A percentile compares a stretch with the other conserved stretches of the same genome.
phyloP scores from a whole-genome alignment of 495 filamentous ascomycete species.

The Paragyromitra xinjiangensis region DNA sequence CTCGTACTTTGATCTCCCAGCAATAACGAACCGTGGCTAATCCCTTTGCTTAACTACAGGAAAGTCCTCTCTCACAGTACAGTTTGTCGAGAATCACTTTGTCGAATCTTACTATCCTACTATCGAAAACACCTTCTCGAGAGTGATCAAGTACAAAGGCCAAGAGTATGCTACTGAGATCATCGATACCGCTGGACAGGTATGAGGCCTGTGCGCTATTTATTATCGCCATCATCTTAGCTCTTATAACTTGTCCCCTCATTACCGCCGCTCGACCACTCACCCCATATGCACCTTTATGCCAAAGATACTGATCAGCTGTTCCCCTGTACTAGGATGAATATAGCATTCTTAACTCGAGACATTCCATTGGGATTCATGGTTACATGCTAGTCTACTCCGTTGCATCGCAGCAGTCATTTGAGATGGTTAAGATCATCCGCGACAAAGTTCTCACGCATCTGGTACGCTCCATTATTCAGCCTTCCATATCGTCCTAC shows the following conservation, averaged over 20 bases:
- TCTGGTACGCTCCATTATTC: constrained; percentile 68
- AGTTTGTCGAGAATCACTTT: constrained; percentile 97
- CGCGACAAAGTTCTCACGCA: constrained; percentile 98
- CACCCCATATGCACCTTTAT: not conserved
- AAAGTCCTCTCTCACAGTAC: constrained; percentile 97
- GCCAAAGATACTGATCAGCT: constrained; percentile 25
- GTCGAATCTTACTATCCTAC: constrained; percentile 99
- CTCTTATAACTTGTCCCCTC: constrained; percentile 34
- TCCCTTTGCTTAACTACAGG: constrained; percentile 64
- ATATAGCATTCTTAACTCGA: constrained; percentile 96
- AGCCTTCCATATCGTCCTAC: not conserved
- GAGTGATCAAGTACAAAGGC: constrained; percentile 86
- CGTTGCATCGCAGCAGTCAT: constrained; percentile 88
- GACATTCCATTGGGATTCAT: constrained; percentile 99
- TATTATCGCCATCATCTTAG: constrained; percentile 14
- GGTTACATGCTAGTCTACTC: constrained; percentile 99
- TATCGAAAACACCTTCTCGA: constrained; percentile 98
- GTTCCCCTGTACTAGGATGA: constrained; percentile 74
- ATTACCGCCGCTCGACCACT: not conserved
- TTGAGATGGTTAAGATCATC: constrained; percentile 95
- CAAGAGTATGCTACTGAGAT: constrained; percentile 97
- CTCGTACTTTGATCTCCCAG: constrained; percentile 3
- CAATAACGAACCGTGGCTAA: constrained; percentile 25
- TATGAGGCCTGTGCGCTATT: constrained; percentile 60
- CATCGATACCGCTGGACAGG: constrained; percentile 97